A percentile compares a stretch with the other conserved stretches of the same genome.
These are phyloP conservation scores for Botrytis fabae DNA, from an alignment of 2,329 filamentous ascomycete species.

Conservation along the genomic window DNA sequence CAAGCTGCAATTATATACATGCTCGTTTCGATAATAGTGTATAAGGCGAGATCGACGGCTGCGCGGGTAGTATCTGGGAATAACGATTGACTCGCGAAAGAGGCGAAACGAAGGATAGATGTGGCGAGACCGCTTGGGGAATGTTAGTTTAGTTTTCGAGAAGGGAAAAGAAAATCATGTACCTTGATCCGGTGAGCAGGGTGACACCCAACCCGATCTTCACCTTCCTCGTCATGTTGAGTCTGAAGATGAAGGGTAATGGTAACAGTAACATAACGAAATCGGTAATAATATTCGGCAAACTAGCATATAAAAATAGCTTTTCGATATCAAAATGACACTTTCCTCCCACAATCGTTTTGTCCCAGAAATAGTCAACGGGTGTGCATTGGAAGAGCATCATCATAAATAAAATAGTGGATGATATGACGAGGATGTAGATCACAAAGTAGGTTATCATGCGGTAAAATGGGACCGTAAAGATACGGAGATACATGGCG, in stretches of 20 bases:
- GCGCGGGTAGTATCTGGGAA: slow-evolving; percentile 21
- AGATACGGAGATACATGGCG: slow-evolving; percentile 28
- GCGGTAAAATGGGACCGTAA: slow-evolving; percentile 24
- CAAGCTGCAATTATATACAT: slow-evolving; percentile 26
- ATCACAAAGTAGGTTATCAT: slow-evolving; percentile 24
- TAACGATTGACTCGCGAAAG: slow-evolving; percentile 10
- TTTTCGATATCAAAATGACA: slow-evolving; percentile 27
- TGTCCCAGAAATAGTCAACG: slow-evolving; percentile 28
- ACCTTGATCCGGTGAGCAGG: slow-evolving; percentile 22
- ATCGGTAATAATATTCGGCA: slow-evolving; percentile 47
- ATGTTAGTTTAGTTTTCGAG: neutral
- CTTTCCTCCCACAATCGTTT: slow-evolving; percentile 24
- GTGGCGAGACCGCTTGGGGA: slow-evolving; percentile 23
- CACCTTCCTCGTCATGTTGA: slow-evolving; percentile 34
- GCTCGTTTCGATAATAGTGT: slow-evolving; percentile 22
- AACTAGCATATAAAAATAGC: slow-evolving; percentile 47
- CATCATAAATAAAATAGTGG: slow-evolving; percentile 21
- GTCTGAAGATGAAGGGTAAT: slow-evolving; percentile 39
- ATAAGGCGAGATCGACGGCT: slow-evolving; percentile 20
- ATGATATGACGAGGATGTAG: slow-evolving; percentile 14
- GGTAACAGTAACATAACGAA: slow-evolving; percentile 42
- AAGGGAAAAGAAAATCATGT: neutral
- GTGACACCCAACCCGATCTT: slow-evolving; percentile 19
- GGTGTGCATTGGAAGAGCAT: slow-evolving; percentile 28
- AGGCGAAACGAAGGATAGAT: slow-evolving; percentile 21